Base-by-base conservation (phyloP, 2,329 filamentous ascomycete species). In the Penicillium sp. region DNA sequence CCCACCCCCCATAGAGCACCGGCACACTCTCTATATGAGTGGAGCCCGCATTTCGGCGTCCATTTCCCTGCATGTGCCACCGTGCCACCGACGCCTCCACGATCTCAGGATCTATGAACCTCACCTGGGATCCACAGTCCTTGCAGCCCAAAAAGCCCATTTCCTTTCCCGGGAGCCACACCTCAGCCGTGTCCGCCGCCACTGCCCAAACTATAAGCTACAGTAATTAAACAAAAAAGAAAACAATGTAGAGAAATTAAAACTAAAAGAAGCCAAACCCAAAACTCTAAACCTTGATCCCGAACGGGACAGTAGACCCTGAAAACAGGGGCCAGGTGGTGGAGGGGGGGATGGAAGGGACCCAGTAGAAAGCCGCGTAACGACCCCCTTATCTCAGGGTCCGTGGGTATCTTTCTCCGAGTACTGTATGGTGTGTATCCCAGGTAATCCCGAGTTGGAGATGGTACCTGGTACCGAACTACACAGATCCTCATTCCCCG, bases 51-150 rank as follows among this genome's bases (percentile, higher is more conserved):
- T 46, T 48, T 57, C 30, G 44, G 56, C 40, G 47, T 48, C 53
- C 51, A 51, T 22, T 49, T 44, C 44, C 51, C 54, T 58, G 56
- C 56, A 58, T 56, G 38, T 56, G 51, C 48, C 46, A 52, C 51
- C 25, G 24, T 58, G 53, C 48, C 46, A 52, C 51, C 20, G 30
- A 39, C 51, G 46, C 35, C 55, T 50, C 55, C 48, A 56, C 56
- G 56, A 60, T 60, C 50, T 52, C 24, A 38, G 43, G 41, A 48
- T 52, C 39, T 43, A 39, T 50, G 27, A 50, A 46, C 16, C 47
- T 50, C 47, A 46, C 28, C 39, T 27, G 33, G 22, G 46, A 51
- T 35, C 44, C 30, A 57, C 51, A 30, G 46, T 53, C 50, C 44
- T 53, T 51, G 44, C 50, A 55, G 40, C 30, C 30, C 18, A 49